These are phyloP conservation scores for Leptomonas seymouri DNA, from an alignment of 208 protist species.

Conservation along the genomic window DNA sequence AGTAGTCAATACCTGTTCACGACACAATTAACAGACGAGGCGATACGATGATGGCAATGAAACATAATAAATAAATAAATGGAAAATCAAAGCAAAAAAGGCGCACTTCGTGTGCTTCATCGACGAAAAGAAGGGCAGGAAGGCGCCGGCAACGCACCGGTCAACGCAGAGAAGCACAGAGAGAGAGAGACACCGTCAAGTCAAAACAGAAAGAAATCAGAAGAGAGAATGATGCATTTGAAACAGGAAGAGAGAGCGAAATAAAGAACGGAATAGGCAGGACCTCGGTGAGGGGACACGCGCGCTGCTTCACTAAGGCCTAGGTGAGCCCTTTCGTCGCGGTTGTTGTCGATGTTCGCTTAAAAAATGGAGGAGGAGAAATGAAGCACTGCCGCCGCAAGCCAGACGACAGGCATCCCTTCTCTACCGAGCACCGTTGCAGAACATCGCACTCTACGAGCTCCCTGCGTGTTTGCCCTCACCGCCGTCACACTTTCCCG, in stretches of 20 bases:
- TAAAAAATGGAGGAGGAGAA: no score
- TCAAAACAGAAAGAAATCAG: slow-evolving; percentile 7
- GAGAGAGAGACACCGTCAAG: background rate
- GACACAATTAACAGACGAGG: background rate
- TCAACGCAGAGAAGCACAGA: no score
- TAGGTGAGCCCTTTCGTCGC: no score
- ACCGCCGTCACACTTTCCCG: no score
- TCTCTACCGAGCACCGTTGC: no score
- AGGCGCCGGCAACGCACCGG: no score
- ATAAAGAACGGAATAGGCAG: background rate
- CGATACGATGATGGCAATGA: background rate
- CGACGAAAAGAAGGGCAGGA: background rate
- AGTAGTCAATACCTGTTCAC: no score
- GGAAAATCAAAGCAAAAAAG: background rate
- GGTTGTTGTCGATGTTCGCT: no score
- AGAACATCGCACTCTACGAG: no score
- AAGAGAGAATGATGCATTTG: slow-evolving; percentile 1
- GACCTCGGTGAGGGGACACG: background rate
- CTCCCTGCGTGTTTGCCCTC: no score
- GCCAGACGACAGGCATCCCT: no score
- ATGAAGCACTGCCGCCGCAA: no score
- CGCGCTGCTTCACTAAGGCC: background rate
- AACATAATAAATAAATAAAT: slow-evolving; percentile 8
- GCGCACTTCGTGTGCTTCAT: background rate
- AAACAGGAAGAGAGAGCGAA: slow-evolving; percentile 13